phyloP scores from a whole-genome alignment of 1,139 yeast species.

The Suhomyces wounanorum region DNA sequence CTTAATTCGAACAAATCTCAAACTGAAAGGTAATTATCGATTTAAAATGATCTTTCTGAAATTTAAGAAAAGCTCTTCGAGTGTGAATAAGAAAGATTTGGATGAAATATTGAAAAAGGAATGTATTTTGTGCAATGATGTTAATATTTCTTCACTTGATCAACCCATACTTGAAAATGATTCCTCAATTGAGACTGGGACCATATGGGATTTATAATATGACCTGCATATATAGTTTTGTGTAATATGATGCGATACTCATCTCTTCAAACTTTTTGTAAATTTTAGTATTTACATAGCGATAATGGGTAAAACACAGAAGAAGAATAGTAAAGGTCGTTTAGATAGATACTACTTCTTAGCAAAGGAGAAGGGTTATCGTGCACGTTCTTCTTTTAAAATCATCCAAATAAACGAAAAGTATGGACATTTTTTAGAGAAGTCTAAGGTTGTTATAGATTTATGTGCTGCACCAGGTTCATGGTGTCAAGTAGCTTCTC shows the following conservation, averaged over 20 bases:
- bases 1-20: constrained; percentile 58
- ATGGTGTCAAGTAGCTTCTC: constrained; percentile 99
- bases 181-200: constrained; percentile 22
- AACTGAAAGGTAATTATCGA: constrained; percentile 65
- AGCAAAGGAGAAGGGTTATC: constrained; percentile 96
- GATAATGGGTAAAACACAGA: constrained; percentile 89
- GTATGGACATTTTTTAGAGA: constrained; percentile 91
- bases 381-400: constrained; percentile 98
- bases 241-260: constrained; percentile 6
- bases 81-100: constrained; percentile 40
- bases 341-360: constrained; percentile 93
- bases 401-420: constrained; percentile 94
- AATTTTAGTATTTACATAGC: constrained; percentile 12
- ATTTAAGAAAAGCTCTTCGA: constrained; percentile 20
- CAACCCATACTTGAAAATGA: constrained; percentile 30
- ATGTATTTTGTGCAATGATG: constrained; percentile 81
- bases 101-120: constrained; percentile 64
- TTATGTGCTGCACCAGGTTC: constrained; percentile 99
- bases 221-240: constrained; percentile 1
- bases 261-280: constrained; percentile 12
- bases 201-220: constrained; percentile 29
- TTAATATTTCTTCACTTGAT: constrained; percentile 71
- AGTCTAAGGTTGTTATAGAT: constrained; percentile 96
- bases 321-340: constrained; percentile 98
- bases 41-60: constrained; percentile 53